These are phyloP conservation scores for Juncus inflexus DNA, from an alignment of 176 grass and related monocot genomes.

Conservation along the genomic window DNA sequence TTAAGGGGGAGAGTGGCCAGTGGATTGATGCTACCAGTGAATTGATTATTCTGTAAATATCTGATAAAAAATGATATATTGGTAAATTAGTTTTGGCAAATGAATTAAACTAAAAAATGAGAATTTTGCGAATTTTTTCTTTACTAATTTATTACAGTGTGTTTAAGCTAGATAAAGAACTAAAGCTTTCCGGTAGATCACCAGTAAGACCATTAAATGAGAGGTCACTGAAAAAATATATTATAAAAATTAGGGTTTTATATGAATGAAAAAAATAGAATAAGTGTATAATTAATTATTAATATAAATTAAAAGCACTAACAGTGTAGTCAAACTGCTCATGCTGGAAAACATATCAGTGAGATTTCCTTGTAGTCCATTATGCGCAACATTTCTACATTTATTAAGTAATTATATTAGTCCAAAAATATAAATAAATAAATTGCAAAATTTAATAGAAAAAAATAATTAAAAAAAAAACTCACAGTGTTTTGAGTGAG, in stretches of 20 bases:
- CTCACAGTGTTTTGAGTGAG: conserved; percentile 79
- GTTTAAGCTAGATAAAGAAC: conserved; percentile 63
- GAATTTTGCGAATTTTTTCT: not conserved
- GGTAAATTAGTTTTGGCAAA: conserved; percentile 12
- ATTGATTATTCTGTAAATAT: conserved; percentile 91
- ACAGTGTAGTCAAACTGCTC: conserved; percentile 68
- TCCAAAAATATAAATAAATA: conserved; percentile 17
- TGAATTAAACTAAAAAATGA: conserved; percentile 5
- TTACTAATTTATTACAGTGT: conserved; percentile 51
- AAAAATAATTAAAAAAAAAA: conserved; percentile 16
- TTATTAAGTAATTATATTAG: conserved; percentile 28
- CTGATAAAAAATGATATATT: conserved; percentile 46
- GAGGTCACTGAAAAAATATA: conserved; percentile 60
- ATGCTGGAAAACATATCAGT: conserved; percentile 64
- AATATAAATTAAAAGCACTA: conserved; percentile 33
- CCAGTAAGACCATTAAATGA: conserved; percentile 74
- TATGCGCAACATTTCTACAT: conserved; percentile 74
- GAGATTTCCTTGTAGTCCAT: conserved; percentile 80
- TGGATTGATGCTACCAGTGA: conserved; percentile 72
- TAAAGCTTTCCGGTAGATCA: conserved; percentile 74
- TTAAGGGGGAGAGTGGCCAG: conserved; percentile 75
- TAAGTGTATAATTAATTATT: conserved; percentile 14
- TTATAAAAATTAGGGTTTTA: conserved; percentile 25
- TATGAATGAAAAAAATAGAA: conserved; percentile 13
- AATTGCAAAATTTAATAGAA: conserved; percentile 4